Percentiles rank a stretch among this genome's conserved stretches.
Conservation (phyloP, 352 stramenopile genomes). For the Pythium diclinum region DNA sequence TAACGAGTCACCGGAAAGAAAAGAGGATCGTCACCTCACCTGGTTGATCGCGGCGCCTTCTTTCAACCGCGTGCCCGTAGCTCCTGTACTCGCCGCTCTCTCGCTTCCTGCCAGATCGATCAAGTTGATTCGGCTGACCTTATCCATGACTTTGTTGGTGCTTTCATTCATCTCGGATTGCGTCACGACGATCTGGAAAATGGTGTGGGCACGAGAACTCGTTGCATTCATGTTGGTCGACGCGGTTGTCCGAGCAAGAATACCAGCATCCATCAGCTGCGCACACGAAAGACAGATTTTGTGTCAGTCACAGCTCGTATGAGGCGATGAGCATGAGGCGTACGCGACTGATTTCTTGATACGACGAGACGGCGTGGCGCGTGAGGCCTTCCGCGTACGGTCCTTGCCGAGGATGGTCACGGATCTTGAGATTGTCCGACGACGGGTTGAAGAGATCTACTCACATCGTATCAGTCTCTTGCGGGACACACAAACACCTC, state of each 20-base stretch:
- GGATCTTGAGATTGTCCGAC: constrained; percentile 85
- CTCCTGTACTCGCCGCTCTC: constrained; percentile 85
- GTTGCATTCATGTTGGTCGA: constrained; percentile 88
- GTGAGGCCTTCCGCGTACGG: constrained; percentile 83
- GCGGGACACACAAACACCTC: too few species aligned
- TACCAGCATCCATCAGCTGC: constrained; percentile 84
- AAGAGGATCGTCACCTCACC: constrained; percentile 33
- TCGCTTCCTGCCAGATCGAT: constrained; percentile 93
- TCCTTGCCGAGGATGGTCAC: constrained; percentile 80
- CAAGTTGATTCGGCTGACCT: constrained; percentile 84
- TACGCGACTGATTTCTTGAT: constrained; percentile 76
- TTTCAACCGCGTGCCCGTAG: constrained; percentile 85
- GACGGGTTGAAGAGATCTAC: constrained; percentile 83
- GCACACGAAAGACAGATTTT: neutral
- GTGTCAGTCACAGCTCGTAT: neutral
- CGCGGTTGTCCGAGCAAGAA: constrained; percentile 74
- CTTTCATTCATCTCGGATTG: constrained; percentile 68
- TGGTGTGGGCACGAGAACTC: constrained; percentile 78
- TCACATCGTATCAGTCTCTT: neutral
- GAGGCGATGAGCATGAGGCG: neutral
- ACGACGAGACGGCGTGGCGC: constrained; percentile 73
- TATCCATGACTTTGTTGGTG: constrained; percentile 79
- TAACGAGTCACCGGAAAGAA: neutral
- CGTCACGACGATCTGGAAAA: constrained; percentile 84
- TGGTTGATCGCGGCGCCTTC: constrained; percentile 95